Conservation (phyloP, 306 rosid genomes). For the Begonia peltatifolia region DNA sequence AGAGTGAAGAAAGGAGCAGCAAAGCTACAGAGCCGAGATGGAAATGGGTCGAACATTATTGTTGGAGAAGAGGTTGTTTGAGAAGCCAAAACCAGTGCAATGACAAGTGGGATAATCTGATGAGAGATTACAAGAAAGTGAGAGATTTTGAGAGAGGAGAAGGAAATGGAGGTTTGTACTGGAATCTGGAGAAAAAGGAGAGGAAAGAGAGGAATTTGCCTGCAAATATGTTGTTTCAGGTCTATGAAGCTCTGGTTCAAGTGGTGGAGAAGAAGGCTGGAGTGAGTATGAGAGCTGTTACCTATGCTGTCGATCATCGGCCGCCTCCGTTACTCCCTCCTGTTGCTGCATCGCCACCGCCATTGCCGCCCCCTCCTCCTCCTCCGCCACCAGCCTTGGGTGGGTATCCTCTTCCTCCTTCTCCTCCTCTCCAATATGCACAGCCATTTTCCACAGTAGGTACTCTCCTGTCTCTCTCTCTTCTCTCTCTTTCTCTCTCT, state of each 20-base stretch:
- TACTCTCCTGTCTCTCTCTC: slow-evolving; percentile 13
- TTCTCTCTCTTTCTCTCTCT: background rate
- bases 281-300: background rate
- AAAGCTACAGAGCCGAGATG: slow-evolving; percentile 34
- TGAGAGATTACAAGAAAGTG: slow-evolving; percentile 43
- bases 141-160: slow-evolving; percentile 25
- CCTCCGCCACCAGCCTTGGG: slow-evolving; percentile 6
- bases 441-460: slow-evolving; percentile 31
- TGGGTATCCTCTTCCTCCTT: background rate
- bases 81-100: slow-evolving; percentile 45
- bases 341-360: slow-evolving; percentile 1
- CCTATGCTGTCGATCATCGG: background rate
- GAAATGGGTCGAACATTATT: slow-evolving; percentile 42
- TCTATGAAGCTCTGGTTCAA: slow-evolving; percentile 24
- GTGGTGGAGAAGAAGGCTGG: slow-evolving; percentile 27
- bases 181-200: slow-evolving; percentile 32
- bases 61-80: slow-evolving; percentile 26
- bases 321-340: slow-evolving; percentile 5
- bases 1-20: background rate
- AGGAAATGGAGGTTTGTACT: slow-evolving; percentile 15
- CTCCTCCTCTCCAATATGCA: slow-evolving; percentile 13
- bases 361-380: background rate
- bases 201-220: slow-evolving; percentile 32
- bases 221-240: slow-evolving; percentile 27
- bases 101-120: slow-evolving; percentile 42